These are phyloP conservation scores for Penicillium dipodomyicola DNA, from an alignment of 495 filamentous ascomycete genomes.

Conservation along the genomic window DNA sequence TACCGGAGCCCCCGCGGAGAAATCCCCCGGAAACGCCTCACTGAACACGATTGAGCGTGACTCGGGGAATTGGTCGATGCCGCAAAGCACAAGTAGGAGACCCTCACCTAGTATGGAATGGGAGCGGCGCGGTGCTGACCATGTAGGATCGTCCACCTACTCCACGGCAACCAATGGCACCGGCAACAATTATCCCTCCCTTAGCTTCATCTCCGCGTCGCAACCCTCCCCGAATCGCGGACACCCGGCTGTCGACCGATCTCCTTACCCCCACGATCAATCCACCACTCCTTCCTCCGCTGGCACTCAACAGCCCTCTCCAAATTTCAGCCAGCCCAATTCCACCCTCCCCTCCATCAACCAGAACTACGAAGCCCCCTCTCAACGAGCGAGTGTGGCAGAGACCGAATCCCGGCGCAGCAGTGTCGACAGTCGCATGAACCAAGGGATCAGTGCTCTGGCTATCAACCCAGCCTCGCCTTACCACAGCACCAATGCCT, in stretches of 20 bases:
- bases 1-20: constrained; percentile 32
- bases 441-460: constrained; percentile 66
- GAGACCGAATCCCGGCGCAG: constrained; percentile 65
- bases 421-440: constrained; percentile 75
- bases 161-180: constrained; percentile 50
- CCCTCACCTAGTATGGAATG: constrained; percentile 10
- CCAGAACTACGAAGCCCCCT: constrained; percentile 49
- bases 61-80: constrained; percentile 53
- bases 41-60: constrained; percentile 50
- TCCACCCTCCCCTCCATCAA: constrained; percentile 51
- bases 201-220: constrained; percentile 47
- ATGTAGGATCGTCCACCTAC: constrained; percentile 54
- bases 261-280: constrained; percentile 41
- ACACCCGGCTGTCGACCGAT: constrained; percentile 46
- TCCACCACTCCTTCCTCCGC: constrained; percentile 47
- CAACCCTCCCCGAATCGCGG: constrained; percentile 52
- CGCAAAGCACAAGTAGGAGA: constrained; percentile 49
- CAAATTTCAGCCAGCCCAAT: constrained; percentile 43
- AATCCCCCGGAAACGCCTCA: constrained; percentile 46
- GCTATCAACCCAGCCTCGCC: constrained; percentile 64
- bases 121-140: constrained; percentile 28
- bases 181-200: constrained; percentile 47
- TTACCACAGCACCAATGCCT: constrained; percentile 73
- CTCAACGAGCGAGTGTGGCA: constrained; percentile 46
- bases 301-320: constrained; percentile 44